Evolutionary conservation across 257 asterid species (phyloP), one percentile per base, ranked within the genome.

Genomic region (Solanum virginianum): DNA sequence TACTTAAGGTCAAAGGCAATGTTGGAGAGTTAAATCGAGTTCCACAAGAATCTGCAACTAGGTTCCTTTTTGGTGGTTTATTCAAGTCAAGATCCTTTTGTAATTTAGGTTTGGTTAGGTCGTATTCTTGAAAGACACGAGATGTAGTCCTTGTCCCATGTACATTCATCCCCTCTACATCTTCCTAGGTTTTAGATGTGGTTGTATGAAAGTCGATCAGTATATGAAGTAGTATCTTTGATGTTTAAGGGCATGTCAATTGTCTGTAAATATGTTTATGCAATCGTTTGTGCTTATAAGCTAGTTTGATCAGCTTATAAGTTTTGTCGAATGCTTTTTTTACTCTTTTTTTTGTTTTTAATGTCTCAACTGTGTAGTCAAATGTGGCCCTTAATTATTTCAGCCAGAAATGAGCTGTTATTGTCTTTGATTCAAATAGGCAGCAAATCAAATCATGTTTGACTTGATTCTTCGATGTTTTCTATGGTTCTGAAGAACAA

Each of bases 1-100:
- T 92, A 41, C 93, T 93, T 7, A 87, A 85, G 7, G 95, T 92
- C 85, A 93, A 88, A 89, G 95, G 92, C 10, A 90, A 89, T 8
- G 84, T 85, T 0, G 88, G 72, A 84, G 71, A 86, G 10, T 71
- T 54, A 60, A 84, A 90, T 7, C 91, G 85, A 15, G 87, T 91
- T 12, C 91, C 89, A 54, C 94, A 88, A 83, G 90, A 90, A 72
- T 87, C 91, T 62, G 85, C 91, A 6, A 91, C 92, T 10, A 87
- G 90, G 85, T 91, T 93, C 89, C 94, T 92, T 55, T 87, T 93
- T 83, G 93, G 95, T 36, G 92, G 90, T 24, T 88, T 94, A 84
- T 93, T 95, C 85, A 92, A 93, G 57, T 92, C 98, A 1, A 93
- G 97, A 83, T 95, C 99, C 17, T 93, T 96, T 13, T 92, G 89